Evolutionary conservation across 495 filamentous ascomycete genomes (phyloP).

Genomic region (Trichoderma orchidacearum): DNA sequence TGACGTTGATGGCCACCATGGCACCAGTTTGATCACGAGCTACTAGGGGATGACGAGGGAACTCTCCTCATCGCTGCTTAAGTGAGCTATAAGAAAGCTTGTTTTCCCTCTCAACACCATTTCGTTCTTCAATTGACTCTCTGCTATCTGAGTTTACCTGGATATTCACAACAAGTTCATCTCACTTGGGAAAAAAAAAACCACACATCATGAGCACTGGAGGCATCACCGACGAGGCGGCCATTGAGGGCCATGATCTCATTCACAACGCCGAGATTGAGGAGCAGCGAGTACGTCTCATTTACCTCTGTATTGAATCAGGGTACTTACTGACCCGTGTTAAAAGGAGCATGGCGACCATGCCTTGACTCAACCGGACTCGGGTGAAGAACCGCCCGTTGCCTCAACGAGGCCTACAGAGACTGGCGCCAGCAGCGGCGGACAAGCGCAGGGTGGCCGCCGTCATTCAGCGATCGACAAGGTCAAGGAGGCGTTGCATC

Average conservation of each 20-base stretch:
- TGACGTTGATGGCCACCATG: neutral
- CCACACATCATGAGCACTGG: too few species aligned
- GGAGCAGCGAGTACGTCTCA: neutral
- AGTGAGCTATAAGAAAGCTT: neutral
- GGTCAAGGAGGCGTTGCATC: conserved; percentile 2
- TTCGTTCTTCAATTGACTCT: neutral
- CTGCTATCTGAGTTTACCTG: too few species aligned
- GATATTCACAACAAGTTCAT: too few species aligned
- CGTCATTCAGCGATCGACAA: conserved; percentile 3
- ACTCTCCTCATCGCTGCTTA: neutral
- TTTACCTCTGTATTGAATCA: neutral
- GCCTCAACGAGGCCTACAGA: neutral
- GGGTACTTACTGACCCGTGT: neutral
- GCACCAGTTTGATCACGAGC: neutral
- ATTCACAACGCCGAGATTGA: conserved; percentile 3
- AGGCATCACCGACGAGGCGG: conserved; percentile 2
- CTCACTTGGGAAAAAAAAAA: too few species aligned
- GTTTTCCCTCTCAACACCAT: neutral
- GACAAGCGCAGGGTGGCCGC: neutral
- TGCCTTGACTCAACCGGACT: neutral
- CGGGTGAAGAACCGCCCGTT: neutral
- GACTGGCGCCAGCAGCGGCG: neutral
- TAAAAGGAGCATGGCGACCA: neutral
- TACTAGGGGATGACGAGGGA: neutral
- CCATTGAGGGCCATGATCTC: conserved; percentile 1